These are phyloP conservation scores for Biancaea sappan DNA, from an alignment of 306 rosid species.

Conservation along the genomic window DNA sequence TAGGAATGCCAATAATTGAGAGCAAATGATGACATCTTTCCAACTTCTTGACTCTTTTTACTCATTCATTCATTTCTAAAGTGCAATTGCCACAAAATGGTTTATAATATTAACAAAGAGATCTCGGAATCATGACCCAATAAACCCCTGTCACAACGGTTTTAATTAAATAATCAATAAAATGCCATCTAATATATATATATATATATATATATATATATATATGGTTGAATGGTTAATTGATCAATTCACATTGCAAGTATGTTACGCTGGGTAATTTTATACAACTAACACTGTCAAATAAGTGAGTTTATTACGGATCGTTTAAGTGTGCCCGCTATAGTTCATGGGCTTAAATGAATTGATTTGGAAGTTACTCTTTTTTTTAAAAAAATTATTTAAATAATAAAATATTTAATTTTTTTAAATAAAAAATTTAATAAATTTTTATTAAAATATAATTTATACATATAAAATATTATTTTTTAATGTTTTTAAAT, in stretches of 20 bases:
- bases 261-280: neutral
- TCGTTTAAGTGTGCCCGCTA: too few relatives aligned
- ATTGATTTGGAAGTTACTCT: too few relatives aligned
- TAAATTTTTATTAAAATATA: too few relatives aligned
- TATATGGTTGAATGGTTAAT: constrained; percentile 33
- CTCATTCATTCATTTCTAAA: constrained; percentile 13
- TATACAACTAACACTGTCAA: too few relatives aligned
- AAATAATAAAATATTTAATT: too few relatives aligned
- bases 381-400: too few relatives aligned
- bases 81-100: constrained; percentile 18
- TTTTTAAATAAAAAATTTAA: too few relatives aligned
- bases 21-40: constrained; percentile 26
- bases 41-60: constrained; percentile 15
- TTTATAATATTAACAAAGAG: constrained; percentile 24
- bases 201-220: too few relatives aligned
- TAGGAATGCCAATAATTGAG: constrained; percentile 36
- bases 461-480: too few relatives aligned
- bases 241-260: constrained; percentile 9
- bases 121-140: constrained; percentile 41
- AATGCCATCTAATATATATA: constrained; percentile 8
- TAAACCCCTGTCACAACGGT: constrained; percentile 25
- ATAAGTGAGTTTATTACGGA: too few relatives aligned
- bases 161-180: constrained; percentile 33
- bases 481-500: too few relatives aligned
- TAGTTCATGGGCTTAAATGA: too few relatives aligned